Base-by-base conservation (phyloP, 192 early-diverging fungal species). In the Entomortierella beljakovae region DNA sequence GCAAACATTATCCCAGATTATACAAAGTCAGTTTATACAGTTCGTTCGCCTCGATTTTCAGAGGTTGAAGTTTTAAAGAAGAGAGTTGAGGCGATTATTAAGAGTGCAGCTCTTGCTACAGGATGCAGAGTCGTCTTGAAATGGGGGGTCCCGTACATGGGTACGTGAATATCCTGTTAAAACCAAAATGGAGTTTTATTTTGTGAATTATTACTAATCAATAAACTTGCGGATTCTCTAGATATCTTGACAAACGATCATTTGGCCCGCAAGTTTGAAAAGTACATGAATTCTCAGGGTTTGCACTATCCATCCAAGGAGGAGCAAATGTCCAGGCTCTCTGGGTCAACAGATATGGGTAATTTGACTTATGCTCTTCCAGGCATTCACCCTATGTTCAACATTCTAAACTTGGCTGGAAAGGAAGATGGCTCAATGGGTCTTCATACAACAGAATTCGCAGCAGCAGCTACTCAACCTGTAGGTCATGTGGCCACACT, bases 281-380 rank as follows among this genome's bases (percentile, higher is more conserved):
- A 85, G 10, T 64, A 86, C 52, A 88, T 89, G 88, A 76, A 80
- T 6, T 64, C 71, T 10, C 58, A 84, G 61, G 82, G 82, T 2
- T 22, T 81, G 29, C 28, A 65, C 16, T 83, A 72, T 51, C n/a
- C 48, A 2, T 42, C 77, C 28, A 76, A 74, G 34, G 63, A 68
- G 23, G 71, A 82, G 35, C 80, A 86, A 66, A 54, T 63, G 25
- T 57, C 68, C 11, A 68, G 74, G 23, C 48, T 73, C 23, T 70
- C 65, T 2, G 92, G 88, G 11, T 87, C 85, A 20, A 91, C 92
- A 6, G 93, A 93, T 70, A 90, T 93, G 83, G 93, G 92, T 26
- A 94, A 94, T 50, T 64, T 94, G 31, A 90, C 89, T 26, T 86
- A 92, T 55, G 81, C 72, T n/a, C 81, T 90, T 23, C 90, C 92